Evolutionary conservation across 2,329 filamentous ascomycete genomes (phyloP).

Genomic region (Pyrenochaeta sp.): DNA sequence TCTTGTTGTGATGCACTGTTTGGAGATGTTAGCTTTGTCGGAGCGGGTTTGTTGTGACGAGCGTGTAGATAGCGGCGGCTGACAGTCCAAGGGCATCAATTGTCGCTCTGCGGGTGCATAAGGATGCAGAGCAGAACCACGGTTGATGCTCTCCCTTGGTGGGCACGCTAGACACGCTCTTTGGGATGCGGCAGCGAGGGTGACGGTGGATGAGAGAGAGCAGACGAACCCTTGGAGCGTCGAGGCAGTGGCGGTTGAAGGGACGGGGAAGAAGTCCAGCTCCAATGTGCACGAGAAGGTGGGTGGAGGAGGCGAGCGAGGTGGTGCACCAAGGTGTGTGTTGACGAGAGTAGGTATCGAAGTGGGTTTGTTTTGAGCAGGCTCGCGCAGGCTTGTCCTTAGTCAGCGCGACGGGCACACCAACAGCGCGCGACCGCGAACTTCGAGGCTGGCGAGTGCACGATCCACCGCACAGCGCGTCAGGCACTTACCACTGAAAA

Average conservation of each 20-base stretch:
- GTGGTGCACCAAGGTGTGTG: slow-evolving; percentile 45
- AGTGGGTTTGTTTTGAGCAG: slow-evolving; percentile 47
- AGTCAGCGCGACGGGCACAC: too few relatives aligned
- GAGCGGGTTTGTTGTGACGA: slow-evolving; percentile 17
- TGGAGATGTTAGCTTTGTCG: slow-evolving; percentile 34
- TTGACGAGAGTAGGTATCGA: slow-evolving; percentile 40
- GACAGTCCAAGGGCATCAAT: slow-evolving; percentile 31
- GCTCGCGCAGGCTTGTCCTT: slow-evolving; percentile 36
- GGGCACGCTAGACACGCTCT: slow-evolving; percentile 42
- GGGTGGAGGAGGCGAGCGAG: slow-evolving; percentile 28
- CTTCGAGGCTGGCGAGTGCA: slow-evolving; percentile 38
- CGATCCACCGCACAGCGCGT: slow-evolving; percentile 44
- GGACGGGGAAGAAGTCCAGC: slow-evolving; percentile 42
- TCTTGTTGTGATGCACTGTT: slow-evolving; percentile 49
- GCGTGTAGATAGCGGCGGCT: slow-evolving; percentile 26
- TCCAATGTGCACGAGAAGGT: slow-evolving; percentile 37
- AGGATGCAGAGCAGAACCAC: slow-evolving; percentile 30
- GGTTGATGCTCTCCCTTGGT: slow-evolving; percentile 35
- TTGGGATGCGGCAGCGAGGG: slow-evolving; percentile 40
- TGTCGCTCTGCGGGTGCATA: slow-evolving; percentile 24
- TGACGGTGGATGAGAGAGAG: slow-evolving; percentile 38
- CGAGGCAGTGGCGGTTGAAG: slow-evolving; percentile 29
- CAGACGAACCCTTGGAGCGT: slow-evolving; percentile 39
- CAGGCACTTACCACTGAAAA: slow-evolving; percentile 34
- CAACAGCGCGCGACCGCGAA: slow-evolving; percentile 27